Evolutionary conservation across 345 rosid species (phyloP).

Genomic region (Cardamine chenopodiifolia): DNA sequence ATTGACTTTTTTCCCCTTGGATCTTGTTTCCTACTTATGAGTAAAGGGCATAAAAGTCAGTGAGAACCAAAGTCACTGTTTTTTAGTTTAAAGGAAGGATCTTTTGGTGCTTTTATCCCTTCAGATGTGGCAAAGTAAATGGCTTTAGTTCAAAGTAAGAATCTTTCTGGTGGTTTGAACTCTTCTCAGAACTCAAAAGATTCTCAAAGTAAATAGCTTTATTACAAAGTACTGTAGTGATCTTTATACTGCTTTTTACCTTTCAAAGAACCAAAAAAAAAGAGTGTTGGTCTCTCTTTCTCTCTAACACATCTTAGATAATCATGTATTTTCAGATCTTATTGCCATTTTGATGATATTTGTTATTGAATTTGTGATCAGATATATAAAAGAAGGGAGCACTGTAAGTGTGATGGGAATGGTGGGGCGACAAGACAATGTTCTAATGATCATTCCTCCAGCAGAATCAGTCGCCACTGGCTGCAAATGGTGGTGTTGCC

Average conservation of each 20-base stretch:
- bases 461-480: slow-evolving; percentile 68
- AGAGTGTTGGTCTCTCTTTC: too few relatives aligned
- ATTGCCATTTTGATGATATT: slow-evolving; percentile 3
- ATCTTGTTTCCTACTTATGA: not conserved
- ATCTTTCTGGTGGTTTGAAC: slow-evolving; percentile 10
- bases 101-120: slow-evolving; percentile 19
- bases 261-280: not conserved
- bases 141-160: slow-evolving; percentile 28
- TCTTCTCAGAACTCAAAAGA: slow-evolving; percentile 5
- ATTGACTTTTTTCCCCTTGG: not conserved
- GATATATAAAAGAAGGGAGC: slow-evolving; percentile 93
- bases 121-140: not conserved
- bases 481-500: slow-evolving; percentile 76
- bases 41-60: slow-evolving; percentile 7
- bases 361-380: slow-evolving; percentile 37
- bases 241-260: not conserved
- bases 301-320: too few relatives aligned
- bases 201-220: slow-evolving; percentile 20
- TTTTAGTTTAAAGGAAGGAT: slow-evolving; percentile 1
- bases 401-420: slow-evolving; percentile 95
- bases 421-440: slow-evolving; percentile 79
- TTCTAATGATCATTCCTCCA: slow-evolving; percentile 84
- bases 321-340: not conserved
- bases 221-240: not conserved
- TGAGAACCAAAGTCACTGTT: slow-evolving; percentile 10